Evolutionary conservation across 2,329 filamentous ascomycete genomes (phyloP), one percentile per base, ranked within the genome.

Genomic region (Cyphellophora europaea): DNA sequence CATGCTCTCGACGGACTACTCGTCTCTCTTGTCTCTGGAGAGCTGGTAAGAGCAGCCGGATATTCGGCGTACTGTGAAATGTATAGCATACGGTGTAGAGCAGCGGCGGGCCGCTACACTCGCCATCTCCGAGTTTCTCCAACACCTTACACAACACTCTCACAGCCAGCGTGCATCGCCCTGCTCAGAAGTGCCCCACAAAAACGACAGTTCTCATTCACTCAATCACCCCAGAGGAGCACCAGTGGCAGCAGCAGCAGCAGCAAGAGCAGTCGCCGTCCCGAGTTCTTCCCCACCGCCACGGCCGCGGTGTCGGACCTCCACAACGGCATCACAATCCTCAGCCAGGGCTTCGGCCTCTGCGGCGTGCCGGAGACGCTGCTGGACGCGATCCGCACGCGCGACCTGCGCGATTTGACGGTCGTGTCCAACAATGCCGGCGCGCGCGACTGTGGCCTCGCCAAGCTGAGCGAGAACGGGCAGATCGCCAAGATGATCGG

Each of bases 391-490:
- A 71, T 89, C 27, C 68, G 75, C 35, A 64, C 65, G n/a, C 62
- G 74, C 50, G 75, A 75, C 5, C 63, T 65, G 3, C 63, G 60
- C 19, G 60, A 74, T 2, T 66, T 89, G 15, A 86, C 81, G 1
- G 82, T 81, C 15, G 79, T 88, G 2, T 87, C 82, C 36, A 89
- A 89, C 55, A 89, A 89, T 53, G 82, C 82, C 5, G 83, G 83
- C 13, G 69, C 77, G 18, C 74, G 77, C 15, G 74, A 71, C 33
- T 71, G 77, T 5, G 83, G 83, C 1, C 63, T 89, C 10, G 77
- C 81, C 2, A 71, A 75, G n/a, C 68, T 88, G 15, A 73, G 81
- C 1, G 70, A 77, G 37, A 72, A 74, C 1, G 81, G 81, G 10
- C 82, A 86, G 50, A 68, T 89, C 21, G 68, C 74, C 41, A 77